Conservation (phyloP, 2,329 filamentous ascomycete genomes). For the Fusarium piperis region DNA sequence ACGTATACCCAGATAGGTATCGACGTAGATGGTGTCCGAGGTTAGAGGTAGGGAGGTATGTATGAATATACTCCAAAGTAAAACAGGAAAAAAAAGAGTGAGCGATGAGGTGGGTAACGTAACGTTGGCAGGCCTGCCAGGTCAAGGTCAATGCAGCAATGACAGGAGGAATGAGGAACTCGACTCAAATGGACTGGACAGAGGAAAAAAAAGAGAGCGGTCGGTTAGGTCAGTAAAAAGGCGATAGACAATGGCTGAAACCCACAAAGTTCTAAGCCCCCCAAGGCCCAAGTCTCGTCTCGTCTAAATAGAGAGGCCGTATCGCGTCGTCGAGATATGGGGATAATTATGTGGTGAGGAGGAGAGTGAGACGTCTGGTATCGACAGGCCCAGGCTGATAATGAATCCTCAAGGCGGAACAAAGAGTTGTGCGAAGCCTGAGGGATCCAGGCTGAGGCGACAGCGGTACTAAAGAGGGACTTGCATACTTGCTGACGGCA, state of each 20-base stretch:
- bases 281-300: conserved; percentile 16
- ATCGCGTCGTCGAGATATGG: not conserved
- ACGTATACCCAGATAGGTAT: conserved; percentile 6
- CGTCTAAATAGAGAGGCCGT: conserved; percentile 29
- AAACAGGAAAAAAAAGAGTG: not conserved
- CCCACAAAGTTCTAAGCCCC: conserved; percentile 33
- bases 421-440: conserved; percentile 29
- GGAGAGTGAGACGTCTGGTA: conserved; percentile 28
- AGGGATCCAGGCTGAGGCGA: conserved; percentile 23
- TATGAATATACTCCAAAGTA: conserved; percentile 31
- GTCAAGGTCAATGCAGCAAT: conserved; percentile 25
- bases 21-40: not conserved
- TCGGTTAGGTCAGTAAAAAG: conserved; percentile 39
- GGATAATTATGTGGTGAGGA: conserved; percentile 25
- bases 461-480: conserved; percentile 11
- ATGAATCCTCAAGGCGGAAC: conserved; percentile 27
- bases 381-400: conserved; percentile 27
- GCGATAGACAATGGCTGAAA: conserved; percentile 30
- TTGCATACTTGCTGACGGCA: not conserved
- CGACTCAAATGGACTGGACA: conserved; percentile 2
- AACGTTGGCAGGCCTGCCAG: not conserved
- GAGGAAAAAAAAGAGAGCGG: conserved; percentile 34
- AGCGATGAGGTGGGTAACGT: conserved; percentile 8
- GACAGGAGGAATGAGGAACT: conserved; percentile 22
- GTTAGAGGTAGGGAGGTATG: conserved; percentile 2